Base-by-base conservation (phyloP, 23 red algal species). In the Chondrus crispus region DNA sequence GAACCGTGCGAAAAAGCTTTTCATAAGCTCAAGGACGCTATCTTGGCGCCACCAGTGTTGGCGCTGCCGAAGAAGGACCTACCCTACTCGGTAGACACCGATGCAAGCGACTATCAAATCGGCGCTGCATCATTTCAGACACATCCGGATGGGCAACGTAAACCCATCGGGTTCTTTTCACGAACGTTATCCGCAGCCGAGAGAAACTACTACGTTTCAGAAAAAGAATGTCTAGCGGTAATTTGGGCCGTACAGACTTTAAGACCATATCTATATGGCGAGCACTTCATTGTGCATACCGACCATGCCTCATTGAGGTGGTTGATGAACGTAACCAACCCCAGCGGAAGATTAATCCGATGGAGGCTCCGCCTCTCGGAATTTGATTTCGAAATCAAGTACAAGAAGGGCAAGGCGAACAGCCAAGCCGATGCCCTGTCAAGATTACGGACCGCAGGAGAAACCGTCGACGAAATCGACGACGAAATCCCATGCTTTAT, bases 401-500 rank as follows among this genome's bases (percentile, higher is more conserved):
- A 87, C 58, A 69, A 73, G 60, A 68, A 68, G 54, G 60, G 9
- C 7, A 12, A 12, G 10, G 37, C 14, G 3, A 43, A 87, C 58
- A 8, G 20, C 4, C 7, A 37, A 47, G 38, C 82, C 6, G 58
- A 71, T 32, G 58, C 38, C 5, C 28, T 71, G 82, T 74, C 5
- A 47, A 24, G 58, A 18, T 35, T 82, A 47, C 82, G 4, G 5
- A 87, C 58, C 4, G 18, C 4, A 3, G 54, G 22, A 66, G 60
- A 71, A 68, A 45, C 58, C 6, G 42, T 38, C 6, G 16, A 13
- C 20, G 58, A 73, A 20, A 38, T 51, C 14, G 54, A 45, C 37
- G 82, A 68, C 36, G 75, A 81, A 62, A 81, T 81, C 22, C 75
- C 75, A 81, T n/a, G n/a, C n/a, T n/a, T n/a, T n/a, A n/a, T n/a